Base-by-base conservation (phyloP, 2,329 filamentous ascomycete species). In the Phialemoniopsis sp. region DNA sequence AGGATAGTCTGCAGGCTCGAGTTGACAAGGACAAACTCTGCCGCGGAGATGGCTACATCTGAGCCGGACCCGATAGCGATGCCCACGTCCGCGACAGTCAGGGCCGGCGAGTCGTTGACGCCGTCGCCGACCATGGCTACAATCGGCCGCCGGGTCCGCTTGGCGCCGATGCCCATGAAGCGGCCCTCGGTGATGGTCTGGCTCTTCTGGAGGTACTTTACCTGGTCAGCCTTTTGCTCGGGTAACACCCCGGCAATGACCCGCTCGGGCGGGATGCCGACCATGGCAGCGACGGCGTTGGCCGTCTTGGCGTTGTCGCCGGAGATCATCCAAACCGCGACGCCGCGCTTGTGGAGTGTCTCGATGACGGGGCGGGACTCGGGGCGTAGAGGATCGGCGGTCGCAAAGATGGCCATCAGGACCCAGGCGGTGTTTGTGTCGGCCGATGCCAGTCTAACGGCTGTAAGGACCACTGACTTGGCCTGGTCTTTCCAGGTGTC, bases 71-170 rank as follows among this genome's bases (percentile, higher is more conserved):
- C 80, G 51, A 87, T 79, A 10, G 82, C 80, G 41, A 87, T 84
- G 37, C 79, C 80, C 1, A 85, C 73, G 46, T 87, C 82, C 29
- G 82, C 80, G 3, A 73, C 73, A 2, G 77, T 72, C 9, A 87
- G 70, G 10, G 82, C 82, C 0, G 21, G 21, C 21, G 81, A 77
- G 55, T 87, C 82, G 51, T 87, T 86, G 44, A 85, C 81, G 31
- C 82, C 82, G 49, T 86, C 82, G 36, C 82, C 82, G n/a, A 85
- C 76, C 69, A 86, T 85, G 18, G 78, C 82, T 5, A 86, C 68
- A 4, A 76, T 73, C 1, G 72, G 70, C 15, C 75, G 69, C 6
- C 53, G 45, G 31, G 3, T 13, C 15, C 31, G 29, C 8, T 42
- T 39, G 26, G 15, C 8, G 14, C 39, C 34, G 5, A 41, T 26